Evolutionary conservation across 2,329 filamentous ascomycete species (phyloP).

Genomic region (Graphiopsis chlorocephala): DNA sequence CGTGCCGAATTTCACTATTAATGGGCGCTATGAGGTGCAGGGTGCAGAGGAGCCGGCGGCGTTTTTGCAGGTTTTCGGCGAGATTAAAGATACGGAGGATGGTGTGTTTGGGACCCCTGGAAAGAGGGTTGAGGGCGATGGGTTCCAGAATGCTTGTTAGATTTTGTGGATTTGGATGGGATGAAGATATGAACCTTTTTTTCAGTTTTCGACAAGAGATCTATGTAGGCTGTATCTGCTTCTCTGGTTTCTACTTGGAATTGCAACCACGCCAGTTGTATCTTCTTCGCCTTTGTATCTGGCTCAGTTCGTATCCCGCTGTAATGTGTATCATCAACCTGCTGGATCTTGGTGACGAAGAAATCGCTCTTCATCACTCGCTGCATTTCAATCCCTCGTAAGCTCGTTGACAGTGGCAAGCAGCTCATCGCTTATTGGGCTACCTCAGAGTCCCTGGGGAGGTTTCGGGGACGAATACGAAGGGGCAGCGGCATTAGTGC

Average conservation of each 20-base stretch:
- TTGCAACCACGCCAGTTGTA: background rate
- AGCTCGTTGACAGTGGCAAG: background rate
- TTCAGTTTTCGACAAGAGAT: background rate
- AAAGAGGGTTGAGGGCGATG: slow-evolving; percentile 16
- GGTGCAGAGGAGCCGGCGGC: slow-evolving; percentile 69
- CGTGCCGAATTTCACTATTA: slow-evolving; percentile 74
- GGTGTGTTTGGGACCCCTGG: slow-evolving; percentile 7
- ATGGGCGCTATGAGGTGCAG: slow-evolving; percentile 63
- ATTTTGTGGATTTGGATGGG: background rate
- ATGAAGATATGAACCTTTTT: background rate
- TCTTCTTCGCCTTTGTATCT: background rate
- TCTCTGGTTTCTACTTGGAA: background rate
- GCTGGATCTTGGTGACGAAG: background rate
- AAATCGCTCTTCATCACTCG: background rate
- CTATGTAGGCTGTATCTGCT: background rate
- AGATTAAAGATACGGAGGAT: slow-evolving; percentile 50
- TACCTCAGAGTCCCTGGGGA: background rate
- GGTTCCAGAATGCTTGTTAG: slow-evolving; percentile 22
- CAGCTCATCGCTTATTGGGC: background rate
- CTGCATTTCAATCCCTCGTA: background rate
- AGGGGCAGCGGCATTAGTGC: background rate
- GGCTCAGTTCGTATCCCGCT: background rate
- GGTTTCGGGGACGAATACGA: background rate
- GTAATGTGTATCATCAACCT: background rate
- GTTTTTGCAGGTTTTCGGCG: slow-evolving; percentile 65